These are phyloP conservation scores for Xylaria sp. DNA, from an alignment of 2,329 filamentous ascomycete species.

Conservation along the genomic window DNA sequence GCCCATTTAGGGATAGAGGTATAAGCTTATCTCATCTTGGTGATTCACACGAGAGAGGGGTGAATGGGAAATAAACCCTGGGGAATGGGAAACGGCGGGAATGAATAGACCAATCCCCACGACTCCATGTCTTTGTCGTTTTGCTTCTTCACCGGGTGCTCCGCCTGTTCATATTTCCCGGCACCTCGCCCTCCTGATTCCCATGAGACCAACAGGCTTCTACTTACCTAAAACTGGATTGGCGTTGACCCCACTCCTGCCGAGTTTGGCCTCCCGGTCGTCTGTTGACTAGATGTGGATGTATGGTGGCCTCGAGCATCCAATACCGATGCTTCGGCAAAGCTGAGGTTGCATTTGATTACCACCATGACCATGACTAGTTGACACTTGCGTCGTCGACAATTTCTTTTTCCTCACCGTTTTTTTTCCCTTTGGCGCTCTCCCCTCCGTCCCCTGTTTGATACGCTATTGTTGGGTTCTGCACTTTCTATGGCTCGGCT, in stretches of 20 bases:
- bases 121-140: too few species aligned
- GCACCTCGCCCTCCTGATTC: too few species aligned
- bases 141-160: neutral
- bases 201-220: too few species aligned
- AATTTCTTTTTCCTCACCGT: slow-evolving; percentile 7
- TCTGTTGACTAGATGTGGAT: too few species aligned
- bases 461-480: too few species aligned
- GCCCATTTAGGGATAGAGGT: neutral
- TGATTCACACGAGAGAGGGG: too few species aligned
- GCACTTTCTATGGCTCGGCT: neutral
- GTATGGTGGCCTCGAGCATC: neutral
- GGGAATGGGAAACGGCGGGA: neutral
- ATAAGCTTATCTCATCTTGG: slow-evolving; percentile 32
- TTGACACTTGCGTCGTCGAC: slow-evolving; percentile 12
- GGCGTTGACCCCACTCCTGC: slow-evolving; percentile 16
- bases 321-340: slow-evolving; percentile 26
- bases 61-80: too few species aligned
- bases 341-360: slow-evolving; percentile 38
- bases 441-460: neutral
- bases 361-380: slow-evolving; percentile 32
- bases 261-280: slow-evolving; percentile 5
- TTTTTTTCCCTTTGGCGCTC: neutral
- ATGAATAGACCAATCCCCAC: neutral
- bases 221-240: neutral
- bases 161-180: neutral